Conservation (phyloP, 1,284 basidiomycete genomes). For the Ceratobasidium sp. region DNA sequence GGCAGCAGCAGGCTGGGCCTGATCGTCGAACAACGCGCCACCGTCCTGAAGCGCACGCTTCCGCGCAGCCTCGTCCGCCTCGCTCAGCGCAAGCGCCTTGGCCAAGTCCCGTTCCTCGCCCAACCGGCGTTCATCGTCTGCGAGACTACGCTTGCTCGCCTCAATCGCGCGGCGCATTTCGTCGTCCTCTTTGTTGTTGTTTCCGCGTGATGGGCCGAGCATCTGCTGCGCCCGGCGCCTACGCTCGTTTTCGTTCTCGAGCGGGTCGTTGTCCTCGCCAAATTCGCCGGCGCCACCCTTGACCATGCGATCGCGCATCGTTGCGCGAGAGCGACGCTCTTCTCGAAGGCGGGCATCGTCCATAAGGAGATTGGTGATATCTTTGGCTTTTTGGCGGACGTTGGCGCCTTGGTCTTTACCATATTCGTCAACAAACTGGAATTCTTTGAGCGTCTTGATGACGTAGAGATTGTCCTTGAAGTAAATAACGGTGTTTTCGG, state of each 20-base stretch:
- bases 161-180: slow-evolving; percentile 87
- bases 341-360: slow-evolving; percentile 89
- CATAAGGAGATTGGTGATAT: slow-evolving; percentile 95
- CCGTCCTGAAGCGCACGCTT: slow-evolving; percentile 78
- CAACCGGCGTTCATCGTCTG: slow-evolving; percentile 76
- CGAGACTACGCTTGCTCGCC: slow-evolving; percentile 82
- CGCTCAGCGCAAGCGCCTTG: slow-evolving; percentile 83
- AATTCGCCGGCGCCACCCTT: slow-evolving; percentile 66
- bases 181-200: slow-evolving; percentile 72
- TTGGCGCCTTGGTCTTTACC: slow-evolving; percentile 98
- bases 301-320: slow-evolving; percentile 96
- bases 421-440: slow-evolving; percentile 96
- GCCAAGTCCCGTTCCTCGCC: slow-evolving; percentile 79
- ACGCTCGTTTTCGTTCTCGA: slow-evolving; percentile 67
- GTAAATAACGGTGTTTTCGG: slow-evolving; percentile 98
- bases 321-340: slow-evolving; percentile 85
- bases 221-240: slow-evolving; percentile 62
- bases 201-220: slow-evolving; percentile 49
- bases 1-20: slow-evolving; percentile 71
- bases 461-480: slow-evolving; percentile 98
- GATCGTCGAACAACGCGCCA: slow-evolving; percentile 86
- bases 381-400: slow-evolving; percentile 99
- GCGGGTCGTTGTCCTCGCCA: slow-evolving; percentile 60
- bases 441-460: slow-evolving; percentile 99
- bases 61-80: slow-evolving; percentile 86